phyloP scores from a whole-genome alignment of 208 protist genomes.

The Phytomonas serpens region DNA sequence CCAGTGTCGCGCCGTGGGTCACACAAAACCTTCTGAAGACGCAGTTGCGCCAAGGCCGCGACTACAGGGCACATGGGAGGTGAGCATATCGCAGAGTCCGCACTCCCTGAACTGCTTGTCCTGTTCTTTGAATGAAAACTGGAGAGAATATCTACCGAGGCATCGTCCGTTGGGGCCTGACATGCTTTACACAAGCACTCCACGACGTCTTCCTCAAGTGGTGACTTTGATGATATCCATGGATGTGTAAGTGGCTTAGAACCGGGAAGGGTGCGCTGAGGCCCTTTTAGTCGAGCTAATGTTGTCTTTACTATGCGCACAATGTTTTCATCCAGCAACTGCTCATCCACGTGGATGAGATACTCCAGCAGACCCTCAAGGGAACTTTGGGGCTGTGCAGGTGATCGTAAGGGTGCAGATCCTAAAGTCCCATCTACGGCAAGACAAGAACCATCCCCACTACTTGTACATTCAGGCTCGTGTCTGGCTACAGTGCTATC shows the following conservation, averaged over 20 bases:
- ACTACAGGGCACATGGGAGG: conserved; percentile 23
- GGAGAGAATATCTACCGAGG: conserved; percentile 10
- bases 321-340: conserved; percentile 8
- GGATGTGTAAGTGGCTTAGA: not conserved
- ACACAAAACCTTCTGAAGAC: conserved; percentile 11
- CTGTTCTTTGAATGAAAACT: conserved; percentile 9
- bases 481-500: no score
- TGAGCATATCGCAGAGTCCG: not conserved
- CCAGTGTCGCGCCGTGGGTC: not conserved
- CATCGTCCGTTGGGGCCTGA: conserved; percentile 13
- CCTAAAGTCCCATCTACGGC: no score
- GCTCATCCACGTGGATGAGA: not conserved
- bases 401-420: no score
- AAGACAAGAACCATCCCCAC: no score
- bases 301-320: conserved; percentile 18
- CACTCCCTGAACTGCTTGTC: not conserved
- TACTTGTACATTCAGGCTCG: no score
- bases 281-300: conserved; percentile 14
- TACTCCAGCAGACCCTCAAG: not conserved
- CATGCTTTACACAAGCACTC: conserved; percentile 10
- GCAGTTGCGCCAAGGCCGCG: conserved; percentile 31
- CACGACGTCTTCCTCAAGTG: conserved; percentile 10
- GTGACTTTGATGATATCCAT: no score
- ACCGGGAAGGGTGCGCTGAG: conserved; percentile 15
- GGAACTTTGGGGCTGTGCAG: no score